A percentile compares a stretch with the other conserved stretches of the same genome.
These are phyloP conservation scores for Hortiboletus flavorubellus DNA, from an alignment of 768 basidiomycete genomes.

Conservation along the genomic window DNA sequence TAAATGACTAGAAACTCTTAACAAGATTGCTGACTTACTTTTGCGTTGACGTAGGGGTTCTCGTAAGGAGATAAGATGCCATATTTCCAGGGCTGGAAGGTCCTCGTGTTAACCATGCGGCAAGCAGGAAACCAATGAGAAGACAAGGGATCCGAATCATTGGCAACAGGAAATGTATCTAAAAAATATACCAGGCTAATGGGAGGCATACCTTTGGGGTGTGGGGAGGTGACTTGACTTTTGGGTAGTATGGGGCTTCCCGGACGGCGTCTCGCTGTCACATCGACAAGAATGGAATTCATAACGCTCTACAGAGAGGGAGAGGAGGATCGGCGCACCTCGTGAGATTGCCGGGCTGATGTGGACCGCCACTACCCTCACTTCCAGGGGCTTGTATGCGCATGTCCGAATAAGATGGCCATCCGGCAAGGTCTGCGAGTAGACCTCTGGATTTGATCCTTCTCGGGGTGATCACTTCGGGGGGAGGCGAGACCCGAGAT, in stretches of 20 bases:
- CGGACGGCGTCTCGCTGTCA: slow-evolving; percentile 10
- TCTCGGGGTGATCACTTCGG: slow-evolving; percentile 11
- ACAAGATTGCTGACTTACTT: slow-evolving; percentile 15
- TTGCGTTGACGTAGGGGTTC: slow-evolving; percentile 11
- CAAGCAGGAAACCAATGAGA: background rate
- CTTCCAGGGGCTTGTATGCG: slow-evolving; percentile 14
- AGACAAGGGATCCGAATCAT: background rate
- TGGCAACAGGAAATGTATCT: background rate
- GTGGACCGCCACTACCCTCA: slow-evolving; percentile 2
- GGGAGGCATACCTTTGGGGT: slow-evolving; percentile 27
- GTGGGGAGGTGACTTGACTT: slow-evolving; percentile 29
- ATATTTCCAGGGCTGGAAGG: slow-evolving; percentile 34
- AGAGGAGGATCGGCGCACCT: slow-evolving; percentile 13
- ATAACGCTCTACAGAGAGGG: background rate
- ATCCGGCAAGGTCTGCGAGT: slow-evolving; percentile 13
- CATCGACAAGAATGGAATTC: background rate
- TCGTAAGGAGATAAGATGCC: slow-evolving; percentile 28
- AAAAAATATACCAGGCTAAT: background rate
- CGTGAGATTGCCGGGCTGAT: slow-evolving; percentile 5
- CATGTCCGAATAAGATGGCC: slow-evolving; percentile 16
- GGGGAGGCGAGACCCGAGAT: slow-evolving; percentile 1
- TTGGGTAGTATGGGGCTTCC: slow-evolving; percentile 2
- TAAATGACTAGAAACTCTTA: background rate
- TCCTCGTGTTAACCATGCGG: slow-evolving; percentile 10
- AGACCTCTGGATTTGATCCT: slow-evolving; percentile 7